Percentiles rank a stretch among this genome's conserved stretches.
phyloP scores from a whole-genome alignment of 2,329 filamentous ascomycete genomes.

The Neopestalotiopsis clavispora region DNA sequence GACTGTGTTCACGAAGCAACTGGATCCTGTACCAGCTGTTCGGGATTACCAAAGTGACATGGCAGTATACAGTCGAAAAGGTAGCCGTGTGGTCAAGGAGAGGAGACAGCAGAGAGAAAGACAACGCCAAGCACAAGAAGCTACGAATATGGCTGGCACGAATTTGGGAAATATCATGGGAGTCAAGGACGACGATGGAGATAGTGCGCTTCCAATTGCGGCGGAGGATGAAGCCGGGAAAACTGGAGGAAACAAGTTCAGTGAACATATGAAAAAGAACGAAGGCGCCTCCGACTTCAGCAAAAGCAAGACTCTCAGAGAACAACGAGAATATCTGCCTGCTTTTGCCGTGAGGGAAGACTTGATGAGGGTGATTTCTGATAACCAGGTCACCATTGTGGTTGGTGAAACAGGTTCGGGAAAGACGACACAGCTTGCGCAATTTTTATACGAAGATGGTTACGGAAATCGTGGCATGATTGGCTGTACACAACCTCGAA shows the following conservation, averaged over 20 bases:
- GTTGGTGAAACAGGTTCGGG: constrained; percentile 97
- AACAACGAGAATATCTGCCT: constrained; percentile 91
- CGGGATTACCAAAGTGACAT: constrained; percentile 96
- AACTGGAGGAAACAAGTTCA: constrained; percentile 78
- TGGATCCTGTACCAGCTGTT: constrained; percentile 93
- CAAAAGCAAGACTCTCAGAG: constrained; percentile 84
- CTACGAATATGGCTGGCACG: constrained; percentile 91
- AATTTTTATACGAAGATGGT: constrained; percentile 94
- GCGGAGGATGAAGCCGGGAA: constrained; percentile 71
- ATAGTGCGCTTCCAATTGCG: constrained; percentile 81
- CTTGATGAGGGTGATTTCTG: constrained; percentile 85
- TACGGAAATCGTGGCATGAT: constrained; percentile 90
- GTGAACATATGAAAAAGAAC: constrained; percentile 85
- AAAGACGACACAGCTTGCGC: constrained; percentile 96
- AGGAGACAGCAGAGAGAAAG: constrained; percentile 90
- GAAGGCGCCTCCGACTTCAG: constrained; percentile 91
- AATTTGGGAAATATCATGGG: constrained; percentile 94
- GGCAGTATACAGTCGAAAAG: constrained; percentile 96
- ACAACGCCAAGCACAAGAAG: constrained; percentile 92
- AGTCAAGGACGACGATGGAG: constrained; percentile 89
- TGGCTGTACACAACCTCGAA: constrained; percentile 92
- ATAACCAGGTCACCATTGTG: constrained; percentile 97
- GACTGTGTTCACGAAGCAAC: constrained; percentile 95
- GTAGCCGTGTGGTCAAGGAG: constrained; percentile 91
- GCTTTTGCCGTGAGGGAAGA: constrained; percentile 97